Evolutionary conservation across 2,329 filamentous ascomycete genomes (phyloP).

Genomic region (Verticillium alfalfae): DNA sequence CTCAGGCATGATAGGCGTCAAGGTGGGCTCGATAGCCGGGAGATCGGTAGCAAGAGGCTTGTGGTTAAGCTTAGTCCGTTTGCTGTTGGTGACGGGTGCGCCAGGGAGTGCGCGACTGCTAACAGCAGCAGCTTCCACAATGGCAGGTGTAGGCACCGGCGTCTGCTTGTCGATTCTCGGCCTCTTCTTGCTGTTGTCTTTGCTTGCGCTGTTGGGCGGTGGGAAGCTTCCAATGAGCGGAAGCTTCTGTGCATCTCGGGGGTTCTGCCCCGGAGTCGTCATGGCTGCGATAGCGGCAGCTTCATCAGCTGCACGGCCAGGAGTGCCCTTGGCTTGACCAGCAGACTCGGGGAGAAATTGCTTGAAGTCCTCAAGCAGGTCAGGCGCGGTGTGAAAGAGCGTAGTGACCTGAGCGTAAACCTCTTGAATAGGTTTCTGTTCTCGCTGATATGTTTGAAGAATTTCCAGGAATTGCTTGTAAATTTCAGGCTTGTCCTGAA

Average conservation of each 20-base stretch:
- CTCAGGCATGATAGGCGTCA: constrained; percentile 83
- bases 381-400: constrained; percentile 86
- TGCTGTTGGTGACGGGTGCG: constrained; percentile 32
- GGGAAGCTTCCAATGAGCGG: constrained; percentile 95
- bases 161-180: constrained; percentile 55
- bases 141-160: constrained; percentile 39
- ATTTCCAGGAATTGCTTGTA: constrained; percentile 99
- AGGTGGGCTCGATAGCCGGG: constrained; percentile 70
- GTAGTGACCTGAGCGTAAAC: constrained; percentile 96
- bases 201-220: constrained; percentile 70
- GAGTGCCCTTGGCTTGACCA: constrained; percentile 45
- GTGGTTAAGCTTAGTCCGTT: constrained; percentile 73
- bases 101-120: constrained; percentile 6
- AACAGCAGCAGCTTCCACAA: constrained; percentile 34
- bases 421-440: constrained; percentile 97
- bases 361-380: constrained; percentile 96
- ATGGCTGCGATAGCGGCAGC: constrained; percentile 41
- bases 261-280: constrained; percentile 48
- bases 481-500: constrained; percentile 92
- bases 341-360: constrained; percentile 92
- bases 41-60: constrained; percentile 55
- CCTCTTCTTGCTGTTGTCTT: constrained; percentile 80
- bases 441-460: constrained; percentile 93
- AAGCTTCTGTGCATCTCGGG: constrained; percentile 67
- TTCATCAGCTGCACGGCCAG: constrained; percentile 59